Conservation (phyloP, 2,329 filamentous ascomycete species). For the Curvularia lunata region DNA sequence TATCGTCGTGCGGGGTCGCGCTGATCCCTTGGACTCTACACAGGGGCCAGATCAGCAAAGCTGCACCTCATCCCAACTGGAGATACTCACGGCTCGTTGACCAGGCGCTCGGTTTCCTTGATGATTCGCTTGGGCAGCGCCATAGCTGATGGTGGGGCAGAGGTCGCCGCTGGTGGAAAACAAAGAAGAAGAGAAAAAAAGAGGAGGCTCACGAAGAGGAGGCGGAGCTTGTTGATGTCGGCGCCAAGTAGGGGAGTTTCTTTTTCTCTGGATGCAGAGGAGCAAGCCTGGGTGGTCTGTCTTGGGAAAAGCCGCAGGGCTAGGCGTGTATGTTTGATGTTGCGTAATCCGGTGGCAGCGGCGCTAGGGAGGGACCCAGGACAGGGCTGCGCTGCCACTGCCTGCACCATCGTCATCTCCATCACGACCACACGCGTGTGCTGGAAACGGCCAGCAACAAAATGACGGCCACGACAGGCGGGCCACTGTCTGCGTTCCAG, state of each 20-base stretch:
- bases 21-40: constrained; percentile 91
- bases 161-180: constrained; percentile 3
- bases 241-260: neutral
- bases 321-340: constrained; percentile 17
- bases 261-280: constrained; percentile 1
- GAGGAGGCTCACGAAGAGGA: neutral
- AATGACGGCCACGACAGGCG: constrained; percentile 33
- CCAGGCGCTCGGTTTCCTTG: constrained; percentile 97
- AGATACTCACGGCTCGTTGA: constrained; percentile 85
- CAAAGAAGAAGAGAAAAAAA: constrained; percentile 1
- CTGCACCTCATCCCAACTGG: neutral
- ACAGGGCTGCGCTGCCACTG: constrained; percentile 3
- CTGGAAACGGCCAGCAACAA: constrained; percentile 12
- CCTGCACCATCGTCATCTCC: constrained; percentile 11
- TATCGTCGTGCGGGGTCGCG: constrained; percentile 94
- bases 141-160: constrained; percentile 44
- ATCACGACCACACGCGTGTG: constrained; percentile 15
- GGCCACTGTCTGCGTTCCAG: constrained; percentile 68
- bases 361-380: constrained; percentile 5
- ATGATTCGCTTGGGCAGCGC: constrained; percentile 94
- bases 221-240: neutral
- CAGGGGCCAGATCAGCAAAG: constrained; percentile 11
- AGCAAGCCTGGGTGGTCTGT: constrained; percentile 6
- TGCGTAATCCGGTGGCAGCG: constrained; percentile 13
- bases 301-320: constrained; percentile 8